Conservation (phyloP, 2,329 filamentous ascomycete genomes). For the Periconia sp. region DNA sequence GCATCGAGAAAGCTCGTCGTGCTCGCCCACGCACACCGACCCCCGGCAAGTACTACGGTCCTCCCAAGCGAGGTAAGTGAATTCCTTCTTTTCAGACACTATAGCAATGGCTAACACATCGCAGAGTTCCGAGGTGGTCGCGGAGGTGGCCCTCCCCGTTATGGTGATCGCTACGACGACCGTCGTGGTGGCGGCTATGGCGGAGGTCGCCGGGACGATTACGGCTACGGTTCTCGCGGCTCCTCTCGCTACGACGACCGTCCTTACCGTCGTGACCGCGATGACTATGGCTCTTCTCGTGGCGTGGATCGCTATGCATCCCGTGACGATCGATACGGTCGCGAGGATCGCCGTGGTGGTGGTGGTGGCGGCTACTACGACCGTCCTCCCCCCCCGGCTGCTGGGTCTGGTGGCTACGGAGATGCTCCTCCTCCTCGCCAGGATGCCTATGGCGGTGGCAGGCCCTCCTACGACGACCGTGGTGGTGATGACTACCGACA, state of each 20-base stretch:
- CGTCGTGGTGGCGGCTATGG: constrained; percentile 51
- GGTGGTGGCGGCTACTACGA: constrained; percentile 60
- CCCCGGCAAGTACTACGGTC: constrained; percentile 98
- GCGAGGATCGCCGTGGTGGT: constrained; percentile 46
- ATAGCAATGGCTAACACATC: constrained; percentile 15
- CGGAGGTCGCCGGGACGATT: constrained; percentile 47
- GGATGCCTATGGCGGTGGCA: constrained; percentile 40
- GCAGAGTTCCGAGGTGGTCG: constrained; percentile 52
- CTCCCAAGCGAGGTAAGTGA: constrained; percentile 87
- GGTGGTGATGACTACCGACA: constrained; percentile 50
- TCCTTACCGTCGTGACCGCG: constrained; percentile 48
- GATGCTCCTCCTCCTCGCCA: constrained; percentile 40
- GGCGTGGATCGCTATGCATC: constrained; percentile 61
- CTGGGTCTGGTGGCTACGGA: constrained; percentile 32
- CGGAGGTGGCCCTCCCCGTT: constrained; percentile 50
- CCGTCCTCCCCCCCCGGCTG: constrained; percentile 47
- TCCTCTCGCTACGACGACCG: constrained; percentile 43
- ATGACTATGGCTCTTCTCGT: constrained; percentile 40
- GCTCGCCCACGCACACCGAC: constrained; percentile 93
- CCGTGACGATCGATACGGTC: constrained; percentile 58
- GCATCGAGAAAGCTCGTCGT: constrained; percentile 98
- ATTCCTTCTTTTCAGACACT: background rate
- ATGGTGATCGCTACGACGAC: constrained; percentile 52
- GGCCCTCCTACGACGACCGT: constrained; percentile 45
- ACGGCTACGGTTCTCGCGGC: constrained; percentile 35